Conservation (phyloP, 305 asterid genomes). For the Lippia alba region DNA sequence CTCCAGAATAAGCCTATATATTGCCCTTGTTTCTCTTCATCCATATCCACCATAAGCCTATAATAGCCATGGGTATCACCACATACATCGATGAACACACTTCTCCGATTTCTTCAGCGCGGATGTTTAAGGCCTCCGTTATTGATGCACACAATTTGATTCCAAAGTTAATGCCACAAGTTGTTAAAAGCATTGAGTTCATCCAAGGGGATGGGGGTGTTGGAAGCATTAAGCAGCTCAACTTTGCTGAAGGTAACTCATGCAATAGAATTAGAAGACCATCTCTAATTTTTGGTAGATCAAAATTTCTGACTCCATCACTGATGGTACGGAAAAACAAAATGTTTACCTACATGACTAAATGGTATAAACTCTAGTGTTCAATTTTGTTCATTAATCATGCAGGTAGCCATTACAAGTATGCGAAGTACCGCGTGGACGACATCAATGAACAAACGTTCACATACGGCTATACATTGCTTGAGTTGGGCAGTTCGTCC, state of each 20-base stretch:
- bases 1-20: constrained; percentile 27
- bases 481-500: constrained; percentile 12
- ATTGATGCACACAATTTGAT: constrained; percentile 49
- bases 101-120: constrained; percentile 40
- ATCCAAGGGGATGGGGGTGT: constrained; percentile 47
- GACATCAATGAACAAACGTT: constrained; percentile 14
- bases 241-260: constrained; percentile 43
- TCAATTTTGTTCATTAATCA: not conserved
- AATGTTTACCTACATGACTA: not conserved
- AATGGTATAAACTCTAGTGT: not conserved
- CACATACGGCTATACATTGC: constrained; percentile 18
- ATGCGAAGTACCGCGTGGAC: constrained; percentile 26
- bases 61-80: constrained; percentile 36
- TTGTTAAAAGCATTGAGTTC: constrained; percentile 45
- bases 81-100: constrained; percentile 44
- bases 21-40: not conserved
- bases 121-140: constrained; percentile 51
- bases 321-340: not conserved
- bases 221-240: constrained; percentile 49
- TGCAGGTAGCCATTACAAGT: constrained; percentile 14
- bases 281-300: too few species aligned
- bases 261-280: not conserved
- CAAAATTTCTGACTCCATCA: too few species aligned
- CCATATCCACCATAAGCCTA: not conserved
- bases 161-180: constrained; percentile 51